Conservation (phyloP, 1,139 yeast genomes). For the Wickerhamomyces sp. region DNA sequence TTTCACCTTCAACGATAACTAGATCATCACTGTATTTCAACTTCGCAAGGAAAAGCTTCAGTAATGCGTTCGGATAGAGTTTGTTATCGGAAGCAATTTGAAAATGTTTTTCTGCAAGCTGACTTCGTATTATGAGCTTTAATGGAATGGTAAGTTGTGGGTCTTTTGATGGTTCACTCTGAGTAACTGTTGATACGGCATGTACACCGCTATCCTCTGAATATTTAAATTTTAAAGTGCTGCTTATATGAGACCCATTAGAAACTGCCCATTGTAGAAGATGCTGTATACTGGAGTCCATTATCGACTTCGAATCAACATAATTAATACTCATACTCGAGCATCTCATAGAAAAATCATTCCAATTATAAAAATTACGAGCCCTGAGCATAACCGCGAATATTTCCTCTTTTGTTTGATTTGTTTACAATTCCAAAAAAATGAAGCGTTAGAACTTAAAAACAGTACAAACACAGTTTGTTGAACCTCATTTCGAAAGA, state of each 20-base stretch:
- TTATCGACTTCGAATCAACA: too few relatives aligned
- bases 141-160: conserved; percentile 36
- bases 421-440: neutral
- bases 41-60: conserved; percentile 46
- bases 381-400: neutral
- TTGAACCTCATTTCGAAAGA: too few relatives aligned
- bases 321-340: too few relatives aligned
- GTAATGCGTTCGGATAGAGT: conserved; percentile 33
- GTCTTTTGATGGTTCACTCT: conserved; percentile 7
- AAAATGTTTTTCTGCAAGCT: conserved; percentile 40
- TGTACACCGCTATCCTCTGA: conserved; percentile 35
- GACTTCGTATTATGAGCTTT: conserved; percentile 35
- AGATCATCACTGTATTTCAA: conserved; percentile 27
- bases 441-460: neutral
- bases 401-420: neutral
- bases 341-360: too few relatives aligned
- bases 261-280: conserved; percentile 45
- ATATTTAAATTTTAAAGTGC: conserved; percentile 28
- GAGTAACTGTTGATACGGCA: conserved; percentile 29
- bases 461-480: neutral
- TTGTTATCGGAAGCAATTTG: conserved; percentile 14
- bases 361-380: too few relatives aligned
- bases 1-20: conserved; percentile 22
- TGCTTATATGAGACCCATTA: conserved; percentile 43
- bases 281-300: conserved; percentile 13